These are phyloP conservation scores for Dryas integrifolia DNA, from an alignment of 331 rosid genomes.

Conservation along the genomic window DNA sequence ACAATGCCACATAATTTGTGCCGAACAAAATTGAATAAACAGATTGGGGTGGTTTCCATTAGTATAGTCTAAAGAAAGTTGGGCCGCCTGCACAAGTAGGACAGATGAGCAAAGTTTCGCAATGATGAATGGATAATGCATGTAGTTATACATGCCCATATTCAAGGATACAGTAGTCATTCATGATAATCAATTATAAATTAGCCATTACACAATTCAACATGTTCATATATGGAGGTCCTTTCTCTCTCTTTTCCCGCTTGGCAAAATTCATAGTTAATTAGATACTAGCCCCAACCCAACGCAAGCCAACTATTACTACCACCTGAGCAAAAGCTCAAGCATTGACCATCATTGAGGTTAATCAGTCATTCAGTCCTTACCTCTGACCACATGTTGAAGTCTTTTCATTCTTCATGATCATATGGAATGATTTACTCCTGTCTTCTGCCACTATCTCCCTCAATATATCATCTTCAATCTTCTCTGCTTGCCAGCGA, in stretches of 20 bases:
- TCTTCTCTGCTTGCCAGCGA: conserved; percentile 80
- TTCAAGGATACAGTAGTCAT: too few species aligned
- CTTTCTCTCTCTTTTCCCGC: not conserved
- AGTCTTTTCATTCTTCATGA: conserved; percentile 91
- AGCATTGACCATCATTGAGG: not conserved
- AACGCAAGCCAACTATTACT: not conserved
- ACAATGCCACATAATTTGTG: too few species aligned
- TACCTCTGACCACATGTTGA: conserved; percentile 66
- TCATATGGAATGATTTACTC: conserved; percentile 79
- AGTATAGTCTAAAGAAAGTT: too few species aligned
- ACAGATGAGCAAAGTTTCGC: too few species aligned
- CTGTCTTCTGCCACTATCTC: conserved; percentile 86
- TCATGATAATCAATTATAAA: not conserved
- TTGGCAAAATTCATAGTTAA: not conserved
- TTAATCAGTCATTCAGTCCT: conserved; percentile 5
- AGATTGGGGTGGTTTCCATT: too few species aligned
- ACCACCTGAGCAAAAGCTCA: not conserved
- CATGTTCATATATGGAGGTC: not conserved
- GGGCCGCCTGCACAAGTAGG: too few species aligned
- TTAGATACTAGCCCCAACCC: too few species aligned
- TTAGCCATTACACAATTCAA: not conserved
- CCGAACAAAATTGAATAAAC: too few species aligned
- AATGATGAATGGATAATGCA: too few species aligned
- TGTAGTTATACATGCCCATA: too few species aligned
- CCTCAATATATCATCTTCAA: conserved; percentile 77